Evolutionary conservation across 164 flowering plant species (phyloP).

Genomic region (Warburgia ugandensis): DNA sequence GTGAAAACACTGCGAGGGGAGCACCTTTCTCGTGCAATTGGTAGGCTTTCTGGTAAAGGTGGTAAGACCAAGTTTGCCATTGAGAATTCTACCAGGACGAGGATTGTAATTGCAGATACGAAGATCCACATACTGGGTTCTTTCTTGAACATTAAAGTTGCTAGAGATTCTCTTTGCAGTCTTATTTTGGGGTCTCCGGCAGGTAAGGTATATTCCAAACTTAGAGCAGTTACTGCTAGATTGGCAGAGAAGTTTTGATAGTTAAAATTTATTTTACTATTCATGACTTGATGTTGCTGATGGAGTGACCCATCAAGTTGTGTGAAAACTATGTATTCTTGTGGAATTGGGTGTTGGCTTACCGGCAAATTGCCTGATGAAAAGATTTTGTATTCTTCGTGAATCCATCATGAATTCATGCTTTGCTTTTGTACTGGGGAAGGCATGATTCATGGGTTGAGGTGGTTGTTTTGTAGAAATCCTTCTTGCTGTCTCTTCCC

Average conservation of each 20-base stretch:
- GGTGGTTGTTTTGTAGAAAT: no score
- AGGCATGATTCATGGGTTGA: no score
- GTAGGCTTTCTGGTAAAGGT: slow-evolving; percentile 32
- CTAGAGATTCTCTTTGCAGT: slow-evolving; percentile 31
- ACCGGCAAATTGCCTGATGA: no score
- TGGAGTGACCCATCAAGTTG: no score
- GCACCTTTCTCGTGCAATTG: slow-evolving; percentile 35
- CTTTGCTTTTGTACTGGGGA: no score
- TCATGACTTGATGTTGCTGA: neutral
- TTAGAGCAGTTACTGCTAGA: slow-evolving; percentile 28
- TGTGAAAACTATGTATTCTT: no score
- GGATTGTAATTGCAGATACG: slow-evolving; percentile 24
- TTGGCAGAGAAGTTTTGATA: slow-evolving; percentile 28
- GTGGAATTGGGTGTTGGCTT: no score
- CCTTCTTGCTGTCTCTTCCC: no score
- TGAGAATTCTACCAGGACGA: slow-evolving; percentile 27
- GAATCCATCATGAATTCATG: no score
- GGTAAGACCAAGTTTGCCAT: slow-evolving; percentile 33
- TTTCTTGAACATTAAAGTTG: slow-evolving; percentile 29
- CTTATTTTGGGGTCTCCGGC: slow-evolving; percentile 34
- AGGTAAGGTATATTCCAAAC: slow-evolving; percentile 34
- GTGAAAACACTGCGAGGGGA: slow-evolving; percentile 32
- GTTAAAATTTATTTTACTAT: neutral
- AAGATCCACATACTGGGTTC: slow-evolving; percentile 32
- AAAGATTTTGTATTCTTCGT: no score